Evolutionary conservation across 2,329 filamentous ascomycete species (phyloP).

Genomic region (Xylaria sp.): DNA sequence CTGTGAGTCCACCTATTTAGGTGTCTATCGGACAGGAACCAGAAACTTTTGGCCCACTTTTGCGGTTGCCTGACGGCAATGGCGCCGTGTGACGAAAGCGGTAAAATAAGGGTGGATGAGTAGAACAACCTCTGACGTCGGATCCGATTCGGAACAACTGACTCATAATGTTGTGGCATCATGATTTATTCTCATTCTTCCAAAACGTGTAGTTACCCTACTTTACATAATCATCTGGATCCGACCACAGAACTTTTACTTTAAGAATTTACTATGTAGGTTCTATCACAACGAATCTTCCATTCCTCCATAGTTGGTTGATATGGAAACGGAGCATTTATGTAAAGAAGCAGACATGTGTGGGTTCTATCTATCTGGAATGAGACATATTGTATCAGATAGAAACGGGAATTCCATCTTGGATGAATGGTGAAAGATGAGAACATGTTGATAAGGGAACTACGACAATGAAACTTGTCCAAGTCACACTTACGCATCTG

Average conservation of each 20-base stretch:
- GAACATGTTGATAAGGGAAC: background rate
- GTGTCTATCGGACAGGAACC: background rate
- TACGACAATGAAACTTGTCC: too few species aligned
- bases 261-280: background rate
- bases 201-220: background rate
- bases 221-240: too few species aligned
- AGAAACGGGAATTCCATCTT: background rate
- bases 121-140: background rate
- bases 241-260: background rate
- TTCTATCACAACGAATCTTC: background rate
- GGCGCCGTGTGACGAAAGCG: constrained; percentile 47
- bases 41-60: constrained; percentile 23
- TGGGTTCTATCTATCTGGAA: background rate
- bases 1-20: background rate
- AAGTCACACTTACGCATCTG: too few species aligned
- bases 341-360: too few species aligned
- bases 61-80: constrained; percentile 20
- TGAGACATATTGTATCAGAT: background rate
- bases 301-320: background rate
- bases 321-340: background rate
- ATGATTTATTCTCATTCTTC: background rate
- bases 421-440: background rate
- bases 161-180: background rate
- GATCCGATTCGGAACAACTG: background rate
- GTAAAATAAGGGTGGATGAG: constrained; percentile 35